Evolutionary conservation across 2,329 filamentous ascomycete species (phyloP).

Genomic region (Aspergillus ruber): DNA sequence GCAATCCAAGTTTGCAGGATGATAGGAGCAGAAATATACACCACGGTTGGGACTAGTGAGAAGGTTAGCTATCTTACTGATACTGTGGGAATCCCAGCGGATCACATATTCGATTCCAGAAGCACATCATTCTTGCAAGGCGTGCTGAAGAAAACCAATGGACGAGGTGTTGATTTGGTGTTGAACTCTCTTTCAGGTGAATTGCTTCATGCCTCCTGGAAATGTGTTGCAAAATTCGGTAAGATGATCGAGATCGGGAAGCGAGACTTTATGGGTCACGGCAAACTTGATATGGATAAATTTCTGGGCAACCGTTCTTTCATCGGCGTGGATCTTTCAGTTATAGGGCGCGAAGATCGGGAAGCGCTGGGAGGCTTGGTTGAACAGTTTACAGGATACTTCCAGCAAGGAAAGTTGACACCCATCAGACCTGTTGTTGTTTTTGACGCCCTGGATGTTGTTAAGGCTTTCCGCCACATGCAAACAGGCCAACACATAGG

Average conservation of each 20-base stretch:
- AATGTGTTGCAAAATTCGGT: neutral
- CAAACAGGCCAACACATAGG: neutral
- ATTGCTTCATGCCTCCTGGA: constrained; percentile 1
- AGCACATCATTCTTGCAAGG: neutral
- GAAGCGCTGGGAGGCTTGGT: neutral
- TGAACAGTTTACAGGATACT: neutral
- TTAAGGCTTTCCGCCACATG: neutral
- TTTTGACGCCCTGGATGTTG: neutral
- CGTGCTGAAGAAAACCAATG: neutral
- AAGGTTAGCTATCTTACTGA: neutral
- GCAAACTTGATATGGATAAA: constrained; percentile 2
- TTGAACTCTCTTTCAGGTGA: constrained; percentile 9
- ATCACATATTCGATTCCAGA: neutral
- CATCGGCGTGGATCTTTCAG: neutral
- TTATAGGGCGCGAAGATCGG: neutral
- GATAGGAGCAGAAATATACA: neutral
- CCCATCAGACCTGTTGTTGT: neutral
- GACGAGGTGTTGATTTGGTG: constrained; percentile 6
- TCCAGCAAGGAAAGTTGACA: constrained; percentile 4
- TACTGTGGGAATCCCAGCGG: neutral
- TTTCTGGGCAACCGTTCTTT: neutral
- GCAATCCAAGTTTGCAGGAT: constrained; percentile 9
- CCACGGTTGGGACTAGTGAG: neutral
- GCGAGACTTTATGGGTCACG: neutral
- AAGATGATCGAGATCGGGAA: neutral